Base-by-base conservation (phyloP, 768 basidiomycete species). In the Sistotremastrum niveocremeum region DNA sequence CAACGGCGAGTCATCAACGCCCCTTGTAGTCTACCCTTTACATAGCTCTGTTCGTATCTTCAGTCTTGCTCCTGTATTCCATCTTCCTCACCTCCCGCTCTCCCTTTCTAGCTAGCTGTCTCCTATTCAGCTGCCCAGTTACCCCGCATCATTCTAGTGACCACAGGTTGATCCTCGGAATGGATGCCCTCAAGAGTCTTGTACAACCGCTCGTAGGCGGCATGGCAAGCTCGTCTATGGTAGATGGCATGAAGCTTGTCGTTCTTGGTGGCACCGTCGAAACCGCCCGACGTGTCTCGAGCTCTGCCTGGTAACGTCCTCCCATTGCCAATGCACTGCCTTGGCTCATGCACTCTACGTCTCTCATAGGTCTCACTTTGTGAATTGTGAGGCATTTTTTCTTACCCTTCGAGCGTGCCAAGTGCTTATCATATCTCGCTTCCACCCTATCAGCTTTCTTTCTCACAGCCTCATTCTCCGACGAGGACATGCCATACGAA, bases 191-290 rank as follows among this genome's bases (percentile, higher is more conserved):
- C 67, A 83, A 79, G 67, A 85, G 81, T 44, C 76, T 87, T 60
- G 74, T 85, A 46, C 79, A 82, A 58, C 84, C 84, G 50, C 77
- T 87, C 60, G 78, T 84, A 55, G 79, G 78, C 64, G 77, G 77
- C 62, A 75, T 71, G 58, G 79, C 75, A 43, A 75, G 79, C 53
- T 82, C 80, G 30, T 84, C 82, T 42, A 76, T 87, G 68, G 74
- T 89, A 62, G 85, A 89, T 57, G 86, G 84, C 52, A 79, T 87
- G 70, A 89, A 89, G 66, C 82, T 88, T 58, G 86, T 89, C 64
- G 83, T 88, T 39, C 71, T 89, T 43, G 85, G 85, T 48, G 85
- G 85, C 47, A 87, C 86, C 1, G 86, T 89, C 48, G 85, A 88
- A 65, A 89, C 85, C 0, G 85, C 85, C 0, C 71, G 85, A 56